These are phyloP conservation scores for Termitomyces sp. DNA, from an alignment of 768 basidiomycete genomes.

Conservation along the genomic window DNA sequence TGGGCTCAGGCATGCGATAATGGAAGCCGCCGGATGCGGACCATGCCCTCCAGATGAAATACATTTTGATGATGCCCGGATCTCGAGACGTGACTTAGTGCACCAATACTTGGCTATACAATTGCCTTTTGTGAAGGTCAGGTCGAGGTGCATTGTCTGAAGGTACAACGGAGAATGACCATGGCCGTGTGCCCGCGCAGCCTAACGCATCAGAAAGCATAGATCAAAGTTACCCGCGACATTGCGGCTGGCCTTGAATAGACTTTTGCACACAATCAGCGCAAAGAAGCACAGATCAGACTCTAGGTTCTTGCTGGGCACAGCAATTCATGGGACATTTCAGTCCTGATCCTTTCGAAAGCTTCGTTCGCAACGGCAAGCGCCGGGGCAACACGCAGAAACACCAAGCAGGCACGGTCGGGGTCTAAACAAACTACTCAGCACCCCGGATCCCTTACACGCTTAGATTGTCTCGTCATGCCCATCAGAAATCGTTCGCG, in stretches of 20 bases:
- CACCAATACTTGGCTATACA: background rate
- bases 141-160: background rate
- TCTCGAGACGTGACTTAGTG: background rate
- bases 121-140: background rate
- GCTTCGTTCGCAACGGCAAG: constrained; percentile 3
- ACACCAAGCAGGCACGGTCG: constrained; percentile 5
- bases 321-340: constrained; percentile 1
- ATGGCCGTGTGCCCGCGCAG: background rate
- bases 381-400: background rate
- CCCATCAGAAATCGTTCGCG: constrained; percentile 11
- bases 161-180: background rate
- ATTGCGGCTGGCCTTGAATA: background rate
- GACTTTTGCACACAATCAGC: constrained; percentile 6
- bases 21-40: background rate
- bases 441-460: constrained; percentile 6
- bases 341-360: background rate
- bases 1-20: background rate
- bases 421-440: background rate
- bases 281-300: background rate
- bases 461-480: background rate
- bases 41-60: background rate
- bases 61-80: background rate
- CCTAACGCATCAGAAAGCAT: constrained; percentile 6
- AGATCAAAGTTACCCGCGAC: constrained; percentile 2
- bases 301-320: background rate